Base-by-base conservation (phyloP, 345 rosid genomes). In the Citrus reticulata region DNA sequence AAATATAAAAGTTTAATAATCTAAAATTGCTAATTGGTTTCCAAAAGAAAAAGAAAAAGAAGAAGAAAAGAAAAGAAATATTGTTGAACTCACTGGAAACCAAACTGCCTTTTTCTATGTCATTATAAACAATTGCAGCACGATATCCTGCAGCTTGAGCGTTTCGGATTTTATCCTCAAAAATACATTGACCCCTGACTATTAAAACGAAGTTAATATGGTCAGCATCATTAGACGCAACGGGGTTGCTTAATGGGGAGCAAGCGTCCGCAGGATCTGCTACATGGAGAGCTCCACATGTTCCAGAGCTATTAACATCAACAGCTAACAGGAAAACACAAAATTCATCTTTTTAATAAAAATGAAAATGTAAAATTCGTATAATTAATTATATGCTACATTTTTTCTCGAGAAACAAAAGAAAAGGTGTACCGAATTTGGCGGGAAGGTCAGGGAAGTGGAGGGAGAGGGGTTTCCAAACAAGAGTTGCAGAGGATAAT, bases 371-470 rank as follows among this genome's bases (percentile, higher is more conserved):
- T 34, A 65, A 19, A 51, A 51, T 19, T 67, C 10, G 22, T 22
- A 40, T 6, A 68, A 39, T 20, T 42, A 42, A 42, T 11, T 42
- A 11, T 3, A 1, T 5, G 54, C 19, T 4, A 9, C 67, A 77
- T 22, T 76, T 42, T 78, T 78, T 80, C 72, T 72, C 8, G 63
- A 63, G 51, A 51, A 69, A 55, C 83, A 71, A 80, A 82, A 82
- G 73, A 72, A 29, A 6, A 70, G 39, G 27, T 14, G 46, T 85
- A 91, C 96, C 94, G 81, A 75, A 91, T 86, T 89, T 90, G 73
- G 96, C 96, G 51, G 98, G 94, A 81, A 91, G 89, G 87, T 87
- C 91, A 24, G 89, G 72, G 79, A 89, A 93, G 74, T 88, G 81
- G 70, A 83, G 55, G 65, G 86, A 85, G 76, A 81, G 83, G 67